Evolutionary conservation across 2,329 filamentous ascomycete species (phyloP), one percentile per base, ranked within the genome.

Genomic region (Colletotrichum brevisporum): DNA sequence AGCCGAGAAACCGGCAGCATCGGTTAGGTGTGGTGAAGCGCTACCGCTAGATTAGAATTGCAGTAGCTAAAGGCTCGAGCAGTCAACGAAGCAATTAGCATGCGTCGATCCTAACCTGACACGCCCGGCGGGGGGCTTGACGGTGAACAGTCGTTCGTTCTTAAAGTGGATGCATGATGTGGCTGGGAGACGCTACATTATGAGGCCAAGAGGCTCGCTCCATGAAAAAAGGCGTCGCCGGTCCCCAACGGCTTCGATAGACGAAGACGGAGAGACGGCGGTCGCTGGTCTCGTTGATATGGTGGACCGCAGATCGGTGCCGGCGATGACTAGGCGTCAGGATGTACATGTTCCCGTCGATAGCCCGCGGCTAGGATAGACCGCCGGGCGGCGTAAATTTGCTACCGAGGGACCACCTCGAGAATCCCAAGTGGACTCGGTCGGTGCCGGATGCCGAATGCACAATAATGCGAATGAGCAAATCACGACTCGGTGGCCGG

Each of bases 31-130:
- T 18, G 12, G n/a, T 26, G 43, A 39, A 18, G 50, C 41, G 50
- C 41, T 24, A 39, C 43, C 50, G 27, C 31, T 24, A 60, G 43
- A 43, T 26, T 6, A 9, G 53, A 52, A 48, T 8, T 50, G 61
- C n/a, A 26, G 43, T 45, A 51, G 43, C 18, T 45, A 21, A 12
- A 59, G 54, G 53, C 54, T 68, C 54, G 65, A 68, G 54, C 54
- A 63, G 24, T 52, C 13, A 27, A 3, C 41, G 21, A 31, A 15
- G 39, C 21, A 18, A 18, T 45, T 66, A 56, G 66, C 21, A 24
- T n/a, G 51, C 15, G 56, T 39, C 36, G 54, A 61, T 66, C 50
- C 9, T 12, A 43, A 60, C 55, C 50, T 66, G 66, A 56, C 36
- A 69, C 62, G 31, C 21, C 62, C 52, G 55, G 41, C 50, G 4